These are phyloP conservation scores for Puccinia novopanici DNA, from an alignment of 1,284 basidiomycete genomes.

Conservation along the genomic window DNA sequence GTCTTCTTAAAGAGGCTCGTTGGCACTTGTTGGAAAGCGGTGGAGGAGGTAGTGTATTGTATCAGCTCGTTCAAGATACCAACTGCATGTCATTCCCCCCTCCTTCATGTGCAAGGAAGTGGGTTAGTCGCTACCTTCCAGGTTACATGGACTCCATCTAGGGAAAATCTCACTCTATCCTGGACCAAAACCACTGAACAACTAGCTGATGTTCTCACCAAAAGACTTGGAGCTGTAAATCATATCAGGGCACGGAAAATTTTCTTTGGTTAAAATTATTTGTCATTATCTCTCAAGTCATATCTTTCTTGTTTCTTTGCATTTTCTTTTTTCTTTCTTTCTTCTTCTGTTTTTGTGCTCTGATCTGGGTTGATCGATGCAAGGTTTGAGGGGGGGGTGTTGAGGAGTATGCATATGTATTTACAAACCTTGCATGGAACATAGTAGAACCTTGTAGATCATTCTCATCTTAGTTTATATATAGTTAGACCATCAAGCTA, in stretches of 20 bases:
- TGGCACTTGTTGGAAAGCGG: background rate
- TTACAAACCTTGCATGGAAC: too few species aligned
- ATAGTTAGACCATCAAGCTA: too few species aligned
- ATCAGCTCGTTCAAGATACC: too few species aligned
- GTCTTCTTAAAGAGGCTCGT: background rate
- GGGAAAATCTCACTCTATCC: background rate
- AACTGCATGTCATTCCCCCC: too few species aligned
- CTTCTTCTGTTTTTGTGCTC: background rate
- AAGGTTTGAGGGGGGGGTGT: background rate
- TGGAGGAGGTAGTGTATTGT: background rate
- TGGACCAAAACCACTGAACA: constrained; percentile 5
- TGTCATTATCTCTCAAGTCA: too few species aligned
- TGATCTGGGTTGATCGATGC: background rate
- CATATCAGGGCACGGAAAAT: background rate
- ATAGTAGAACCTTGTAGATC: background rate
- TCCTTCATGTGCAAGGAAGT: too few species aligned
- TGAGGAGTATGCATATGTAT: background rate
- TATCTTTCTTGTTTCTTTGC: background rate
- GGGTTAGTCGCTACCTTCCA: too few species aligned
- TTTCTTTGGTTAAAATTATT: too few species aligned
- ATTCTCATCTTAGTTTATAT: background rate
- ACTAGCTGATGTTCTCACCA: constrained; percentile 25
- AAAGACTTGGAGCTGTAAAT: background rate
- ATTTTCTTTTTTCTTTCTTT: constrained; percentile 15
- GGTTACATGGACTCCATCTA: too few species aligned